phyloP scores from a whole-genome alignment of 163 green algal species.

The Scenedesmus sp. region DNA sequence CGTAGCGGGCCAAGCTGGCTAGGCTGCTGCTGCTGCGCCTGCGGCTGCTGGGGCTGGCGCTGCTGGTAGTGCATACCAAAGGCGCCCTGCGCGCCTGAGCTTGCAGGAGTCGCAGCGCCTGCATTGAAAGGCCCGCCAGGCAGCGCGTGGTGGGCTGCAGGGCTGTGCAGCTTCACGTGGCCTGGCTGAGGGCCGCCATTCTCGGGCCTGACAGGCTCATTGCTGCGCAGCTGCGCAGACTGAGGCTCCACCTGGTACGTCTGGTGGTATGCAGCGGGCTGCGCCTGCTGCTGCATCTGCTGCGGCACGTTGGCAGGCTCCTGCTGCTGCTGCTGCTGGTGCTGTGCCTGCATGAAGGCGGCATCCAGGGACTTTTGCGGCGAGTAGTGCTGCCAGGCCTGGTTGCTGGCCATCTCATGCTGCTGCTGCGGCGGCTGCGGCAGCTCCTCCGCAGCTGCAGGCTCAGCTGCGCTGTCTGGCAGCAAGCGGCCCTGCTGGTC shows the following conservation, averaged over 20 bases:
- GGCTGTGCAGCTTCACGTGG: slow-evolving; percentile 12
- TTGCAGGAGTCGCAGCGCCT: background rate
- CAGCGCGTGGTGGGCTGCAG: background rate
- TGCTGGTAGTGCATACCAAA: background rate
- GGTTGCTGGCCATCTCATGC: background rate
- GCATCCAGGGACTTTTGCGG: background rate
- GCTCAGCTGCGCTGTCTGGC: background rate
- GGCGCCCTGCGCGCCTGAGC: background rate
- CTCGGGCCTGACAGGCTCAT: background rate
- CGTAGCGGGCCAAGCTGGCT: slow-evolving; percentile 10
- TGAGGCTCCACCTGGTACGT: slow-evolving; percentile 9
- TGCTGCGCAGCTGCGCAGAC: background rate
- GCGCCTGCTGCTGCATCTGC: slow-evolving; percentile 27
- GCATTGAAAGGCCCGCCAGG: background rate
- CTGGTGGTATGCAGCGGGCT: background rate
- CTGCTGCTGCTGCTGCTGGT: background rate
- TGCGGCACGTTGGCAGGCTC: background rate
- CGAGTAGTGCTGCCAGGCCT: background rate
- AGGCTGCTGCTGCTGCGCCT: background rate
- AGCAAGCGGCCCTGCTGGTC: background rate
- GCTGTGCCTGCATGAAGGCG: slow-evolving; percentile 3
- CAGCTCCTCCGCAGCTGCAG: background rate
- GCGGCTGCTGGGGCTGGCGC: background rate
- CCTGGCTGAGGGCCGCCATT: background rate
- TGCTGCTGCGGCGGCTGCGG: background rate